Evolutionary conservation across 495 filamentous ascomycete species (phyloP), one percentile per base, ranked within the genome.

Genomic region (Massariosphaeria phaeospora): DNA sequence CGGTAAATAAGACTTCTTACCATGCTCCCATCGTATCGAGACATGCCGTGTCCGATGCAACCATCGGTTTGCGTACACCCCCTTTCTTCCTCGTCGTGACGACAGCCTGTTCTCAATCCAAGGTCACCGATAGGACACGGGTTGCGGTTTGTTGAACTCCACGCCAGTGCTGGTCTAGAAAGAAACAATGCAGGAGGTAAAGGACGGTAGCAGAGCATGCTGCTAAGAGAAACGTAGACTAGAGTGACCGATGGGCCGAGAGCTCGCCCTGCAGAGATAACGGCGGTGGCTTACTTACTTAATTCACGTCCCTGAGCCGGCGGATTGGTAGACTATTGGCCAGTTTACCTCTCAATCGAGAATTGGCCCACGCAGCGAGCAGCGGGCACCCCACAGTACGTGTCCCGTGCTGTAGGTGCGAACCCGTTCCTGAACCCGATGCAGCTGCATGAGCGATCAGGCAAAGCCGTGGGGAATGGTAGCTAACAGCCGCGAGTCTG

Each of bases 1-100:
- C 48, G 34, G 48, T 52, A 52, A 41, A 23, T 52, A 41, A 17
- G 18, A 34, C 18, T 5, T 27, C 46, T 23, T 47, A 33, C 29
- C 17, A 30, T 26, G 15, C 17, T 11, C 11, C 26, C n/a, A n/a
- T n/a, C 27, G 26, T 8, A 47, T 47, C 29, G 5, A 40, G 9
- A 21, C 38, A 12, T 40, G 38, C n/a, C 38, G 20, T 33, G 46
- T 23, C 30, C 33, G 31, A 39, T 38, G 46, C 46, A 34, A 38
- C 43, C 46, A 49, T 25, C 43, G 43, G 31, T n/a, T 47, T 47
- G 8, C 9, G 43, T 21, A 18, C 43, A 31, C 43, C 42, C n/a
- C 26, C 27, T 47, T 21, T 33, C 17, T 33, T 40, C 38, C 7
- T 21, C 8, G 18, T 3, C 24, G 38, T 40, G 20, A 10, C 17